These are phyloP conservation scores for Candolleomyces efflorescens DNA, from an alignment of 768 basidiomycete species.

Conservation along the genomic window DNA sequence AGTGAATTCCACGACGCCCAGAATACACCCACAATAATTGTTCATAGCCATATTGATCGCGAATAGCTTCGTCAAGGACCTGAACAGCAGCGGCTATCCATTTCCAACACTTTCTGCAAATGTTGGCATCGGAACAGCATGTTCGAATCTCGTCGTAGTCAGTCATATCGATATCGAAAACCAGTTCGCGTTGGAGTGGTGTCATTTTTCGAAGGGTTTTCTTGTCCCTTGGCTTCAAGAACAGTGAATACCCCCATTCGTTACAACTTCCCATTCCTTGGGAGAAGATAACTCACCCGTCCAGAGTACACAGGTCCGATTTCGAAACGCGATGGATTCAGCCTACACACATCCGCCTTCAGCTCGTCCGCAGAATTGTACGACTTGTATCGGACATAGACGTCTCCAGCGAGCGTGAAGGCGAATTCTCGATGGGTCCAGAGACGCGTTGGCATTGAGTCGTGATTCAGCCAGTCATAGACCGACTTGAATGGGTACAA, in stretches of 20 bases:
- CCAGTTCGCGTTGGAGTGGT: conserved; percentile 84
- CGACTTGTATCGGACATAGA: conserved; percentile 93
- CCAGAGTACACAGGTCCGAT: conserved; percentile 93
- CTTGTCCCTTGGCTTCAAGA: conserved; percentile 76
- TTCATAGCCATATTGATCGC: conserved; percentile 87
- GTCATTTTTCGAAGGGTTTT: conserved; percentile 69
- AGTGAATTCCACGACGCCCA: conserved; percentile 95
- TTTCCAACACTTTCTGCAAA: conserved; percentile 91
- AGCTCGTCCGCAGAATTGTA: conserved; percentile 84
- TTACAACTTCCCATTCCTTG: too few relatives aligned
- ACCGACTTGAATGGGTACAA: conserved; percentile 94
- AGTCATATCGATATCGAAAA: conserved; percentile 99
- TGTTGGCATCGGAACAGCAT: conserved; percentile 87
- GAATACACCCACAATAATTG: conserved; percentile 98
- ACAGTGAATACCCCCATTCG: too few relatives aligned
- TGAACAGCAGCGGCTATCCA: conserved; percentile 92
- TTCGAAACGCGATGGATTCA: conserved; percentile 93
- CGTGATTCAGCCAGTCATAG: conserved; percentile 94
- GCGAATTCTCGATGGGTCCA: conserved; percentile 96
- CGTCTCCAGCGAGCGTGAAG: conserved; percentile 86
- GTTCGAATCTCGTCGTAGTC: conserved; percentile 96
- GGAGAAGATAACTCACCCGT: conserved; percentile 49
- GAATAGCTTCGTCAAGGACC: conserved; percentile 73
- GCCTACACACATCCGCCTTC: conserved; percentile 79
- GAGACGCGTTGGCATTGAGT: conserved; percentile 69